These are phyloP conservation scores for Santalum album DNA, from an alignment of 164 flowering plant species.

Conservation along the genomic window DNA sequence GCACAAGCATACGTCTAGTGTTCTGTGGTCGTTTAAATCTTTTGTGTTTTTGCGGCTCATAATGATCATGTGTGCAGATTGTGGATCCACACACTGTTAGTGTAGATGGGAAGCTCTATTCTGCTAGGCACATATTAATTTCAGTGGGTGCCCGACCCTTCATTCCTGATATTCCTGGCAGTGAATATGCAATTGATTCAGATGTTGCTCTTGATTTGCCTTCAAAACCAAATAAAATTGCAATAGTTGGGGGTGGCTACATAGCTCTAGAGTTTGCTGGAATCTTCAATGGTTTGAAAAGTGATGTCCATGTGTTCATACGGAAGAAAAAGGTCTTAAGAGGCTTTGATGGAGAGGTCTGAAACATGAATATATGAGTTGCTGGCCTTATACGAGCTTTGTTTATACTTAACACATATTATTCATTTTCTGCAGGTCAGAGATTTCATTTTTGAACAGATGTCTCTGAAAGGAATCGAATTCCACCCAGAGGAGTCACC, in stretches of 20 bases:
- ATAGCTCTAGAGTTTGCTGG: conserved; percentile 98
- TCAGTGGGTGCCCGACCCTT: conserved; percentile 95
- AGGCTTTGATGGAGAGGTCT: conserved; percentile 98
- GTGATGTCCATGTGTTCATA: conserved; percentile 94
- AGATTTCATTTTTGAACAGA: conserved; percentile 89
- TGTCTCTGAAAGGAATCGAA: conserved; percentile 85
- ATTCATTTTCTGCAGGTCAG: conserved; percentile 48
- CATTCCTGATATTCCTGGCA: conserved; percentile 90
- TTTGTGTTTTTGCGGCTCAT: conserved; percentile 1
- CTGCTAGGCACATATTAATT: conserved; percentile 79
- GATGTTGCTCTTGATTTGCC: conserved; percentile 98
- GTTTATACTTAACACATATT: neutral
- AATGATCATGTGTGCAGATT: conserved; percentile 35
- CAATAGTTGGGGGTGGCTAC: conserved; percentile 95
- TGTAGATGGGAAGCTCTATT: conserved; percentile 79
- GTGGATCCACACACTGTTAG: conserved; percentile 87
- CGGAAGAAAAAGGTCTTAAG: conserved; percentile 79
- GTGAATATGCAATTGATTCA: conserved; percentile 85
- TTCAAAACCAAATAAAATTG: conserved; percentile 76
- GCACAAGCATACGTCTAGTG: too few relatives aligned
- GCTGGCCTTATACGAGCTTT: neutral
- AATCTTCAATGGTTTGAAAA: conserved; percentile 82
- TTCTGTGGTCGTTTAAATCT: too few relatives aligned
- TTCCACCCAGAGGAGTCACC: conserved; percentile 91
- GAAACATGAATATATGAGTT: conserved; percentile 1